A percentile compares a stretch with the other conserved stretches of the same genome.
These are phyloP conservation scores for Withania somnifera DNA, from an alignment of 305 asterid species.

Conservation along the genomic window DNA sequence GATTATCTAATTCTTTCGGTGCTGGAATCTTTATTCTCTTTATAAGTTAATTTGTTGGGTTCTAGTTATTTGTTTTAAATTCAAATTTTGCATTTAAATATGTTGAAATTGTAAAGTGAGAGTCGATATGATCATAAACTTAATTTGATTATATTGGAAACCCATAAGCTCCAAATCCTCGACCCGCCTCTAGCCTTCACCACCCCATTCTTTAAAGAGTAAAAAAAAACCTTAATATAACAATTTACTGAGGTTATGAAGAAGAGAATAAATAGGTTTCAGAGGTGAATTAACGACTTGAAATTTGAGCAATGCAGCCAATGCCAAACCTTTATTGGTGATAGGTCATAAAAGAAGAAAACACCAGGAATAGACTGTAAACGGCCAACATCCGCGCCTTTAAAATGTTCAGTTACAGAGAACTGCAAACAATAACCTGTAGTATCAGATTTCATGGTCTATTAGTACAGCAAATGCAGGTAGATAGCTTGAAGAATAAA, in stretches of 20 bases:
- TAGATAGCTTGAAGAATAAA: not conserved
- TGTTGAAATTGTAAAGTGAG: too few relatives aligned
- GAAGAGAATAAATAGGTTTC: not conserved
- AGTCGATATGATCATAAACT: too few relatives aligned
- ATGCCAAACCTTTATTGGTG: constrained; percentile 72
- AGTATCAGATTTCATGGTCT: constrained; percentile 10
- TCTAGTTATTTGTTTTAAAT: too few relatives aligned
- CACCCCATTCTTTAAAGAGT: not conserved
- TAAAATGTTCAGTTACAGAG: constrained; percentile 89
- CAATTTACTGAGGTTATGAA: not conserved
- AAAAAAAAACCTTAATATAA: not conserved
- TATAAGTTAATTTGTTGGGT: too few relatives aligned
- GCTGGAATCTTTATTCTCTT: too few relatives aligned
- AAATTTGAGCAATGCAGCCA: not conserved
- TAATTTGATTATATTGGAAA: too few relatives aligned
- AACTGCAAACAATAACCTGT: constrained; percentile 45
- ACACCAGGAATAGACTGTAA: constrained; percentile 82
- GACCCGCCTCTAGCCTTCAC: not conserved
- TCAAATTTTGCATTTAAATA: too few relatives aligned
- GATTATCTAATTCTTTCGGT: too few relatives aligned
- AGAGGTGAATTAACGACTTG: not conserved
- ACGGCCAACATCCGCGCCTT: constrained; percentile 55
- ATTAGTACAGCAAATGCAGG: not conserved
- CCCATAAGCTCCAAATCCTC: too few relatives aligned
- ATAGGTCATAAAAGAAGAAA: constrained; percentile 85